Base-by-base conservation (phyloP, 2,329 filamentous ascomycete genomes). In the Diaporthe batatas region DNA sequence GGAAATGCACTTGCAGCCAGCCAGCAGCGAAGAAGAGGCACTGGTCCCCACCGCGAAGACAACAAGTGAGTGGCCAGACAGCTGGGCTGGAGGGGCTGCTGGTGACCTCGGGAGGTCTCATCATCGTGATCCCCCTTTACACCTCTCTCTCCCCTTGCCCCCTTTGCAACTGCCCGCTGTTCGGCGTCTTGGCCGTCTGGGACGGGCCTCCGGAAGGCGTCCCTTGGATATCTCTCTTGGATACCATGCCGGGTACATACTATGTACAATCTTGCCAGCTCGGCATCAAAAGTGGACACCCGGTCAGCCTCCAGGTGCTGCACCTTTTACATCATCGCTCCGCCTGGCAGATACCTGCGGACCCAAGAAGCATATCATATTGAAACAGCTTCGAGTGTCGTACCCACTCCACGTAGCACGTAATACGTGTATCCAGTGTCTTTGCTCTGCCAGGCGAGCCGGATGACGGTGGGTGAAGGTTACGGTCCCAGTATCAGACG, bases 101-200 rank as follows among this genome's bases (percentile, higher is more conserved):
- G 44, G 18, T n/a, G 53, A 32, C 7, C 29, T 29, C 29, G 29
- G 29, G 58, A 49, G 44, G 44, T 29, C 29, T 36, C 47, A 51
- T 65, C 62, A 44, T 44, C 36, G 29, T 51, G 53, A 18, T 34
- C 29, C 29, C 53, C 16, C 29, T 23, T 11, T 18, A 44, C 18
- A 8, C 29, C 29, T 12, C 1, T n/a, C 29, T n/a, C 18, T 34
- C 25, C 25, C 16, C 53, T 53, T 29, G 49, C 11, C 51, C 51
- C 51, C 16, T 29, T 65, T 34, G 62, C 32, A 34, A 36, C 16
- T 25, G 32, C 36, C 51, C 62, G 62, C 62, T 51, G 29, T 51
- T 65, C 44, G 62, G 62, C 2, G 44, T 51, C 62, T 65, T 65
- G 62, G 62, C 62, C 62, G 62, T 51, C 62, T 36, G 44, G 44